These are phyloP conservation scores for Aspergillus affinis DNA, from an alignment of 495 filamentous ascomycete genomes.

Conservation along the genomic window DNA sequence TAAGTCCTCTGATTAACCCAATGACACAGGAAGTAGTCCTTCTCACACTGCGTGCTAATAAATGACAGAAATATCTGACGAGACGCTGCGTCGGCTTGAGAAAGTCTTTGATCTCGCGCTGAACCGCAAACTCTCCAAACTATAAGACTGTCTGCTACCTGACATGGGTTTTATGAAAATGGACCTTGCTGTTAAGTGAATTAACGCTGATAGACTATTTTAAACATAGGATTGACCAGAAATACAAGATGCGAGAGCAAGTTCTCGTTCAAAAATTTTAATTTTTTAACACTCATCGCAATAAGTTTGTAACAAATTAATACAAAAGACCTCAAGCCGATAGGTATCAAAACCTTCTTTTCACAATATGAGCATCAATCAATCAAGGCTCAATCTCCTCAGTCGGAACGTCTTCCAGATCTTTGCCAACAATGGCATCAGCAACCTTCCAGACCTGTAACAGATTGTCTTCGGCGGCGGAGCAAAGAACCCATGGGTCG, in stretches of 20 bases:
- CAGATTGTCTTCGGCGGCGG: slow-evolving; percentile 94
- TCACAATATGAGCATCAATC: not conserved
- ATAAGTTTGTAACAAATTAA: not conserved
- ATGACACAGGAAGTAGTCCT: not conserved
- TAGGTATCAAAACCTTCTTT: not conserved
- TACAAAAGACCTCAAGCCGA: not conserved
- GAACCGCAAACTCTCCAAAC: not conserved
- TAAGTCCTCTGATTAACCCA: slow-evolving; percentile 11
- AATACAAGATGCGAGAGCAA: not conserved
- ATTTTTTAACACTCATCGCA: not conserved
- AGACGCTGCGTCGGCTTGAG: slow-evolving; percentile 18
- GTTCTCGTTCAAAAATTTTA: not conserved
- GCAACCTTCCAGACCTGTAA: slow-evolving; percentile 97
- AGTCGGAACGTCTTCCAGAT: slow-evolving; percentile 72
- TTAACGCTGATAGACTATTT: too few species aligned
- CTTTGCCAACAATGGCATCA: slow-evolving; percentile 81
- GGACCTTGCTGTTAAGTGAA: too few species aligned
- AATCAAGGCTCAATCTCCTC: slow-evolving; percentile 69
- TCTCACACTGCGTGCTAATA: not conserved
- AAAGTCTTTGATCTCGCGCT: slow-evolving; percentile 14
- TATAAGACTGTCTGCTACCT: not conserved
- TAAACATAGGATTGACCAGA: not conserved
- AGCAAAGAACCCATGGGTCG: slow-evolving; percentile 92
- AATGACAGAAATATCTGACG: slow-evolving; percentile 8
- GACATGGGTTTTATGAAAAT: too few species aligned